Evolutionary conservation across 805 yeast species (phyloP).

Genomic region (Clavispora santaluciae): DNA sequence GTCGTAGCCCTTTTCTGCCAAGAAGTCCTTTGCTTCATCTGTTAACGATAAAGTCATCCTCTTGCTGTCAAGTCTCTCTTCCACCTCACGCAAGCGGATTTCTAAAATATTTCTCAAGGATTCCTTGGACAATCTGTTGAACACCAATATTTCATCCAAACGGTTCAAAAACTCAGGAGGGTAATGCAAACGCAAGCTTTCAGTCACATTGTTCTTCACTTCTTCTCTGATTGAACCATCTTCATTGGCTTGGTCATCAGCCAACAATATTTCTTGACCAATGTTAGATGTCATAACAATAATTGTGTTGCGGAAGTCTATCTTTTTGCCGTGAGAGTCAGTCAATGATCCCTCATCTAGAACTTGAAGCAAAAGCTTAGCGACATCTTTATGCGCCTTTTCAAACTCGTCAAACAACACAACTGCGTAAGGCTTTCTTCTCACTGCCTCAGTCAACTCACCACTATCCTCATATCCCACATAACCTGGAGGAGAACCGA

Average conservation of each 20-base stretch:
- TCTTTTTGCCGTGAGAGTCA: slow-evolving; percentile 90
- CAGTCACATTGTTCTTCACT: slow-evolving; percentile 56
- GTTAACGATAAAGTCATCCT: slow-evolving; percentile 58
- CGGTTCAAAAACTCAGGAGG: slow-evolving; percentile 96
- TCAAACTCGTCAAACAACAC: slow-evolving; percentile 94
- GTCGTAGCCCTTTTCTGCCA: slow-evolving; percentile 85
- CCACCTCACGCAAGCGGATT: slow-evolving; percentile 76
- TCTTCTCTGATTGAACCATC: slow-evolving; percentile 53
- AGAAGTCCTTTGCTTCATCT: slow-evolving; percentile 67
- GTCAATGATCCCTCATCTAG: slow-evolving; percentile 93
- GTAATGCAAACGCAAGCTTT: slow-evolving; percentile 64
- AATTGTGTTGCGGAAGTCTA: slow-evolving; percentile 91
- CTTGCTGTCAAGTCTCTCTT: slow-evolving; percentile 71
- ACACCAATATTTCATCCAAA: slow-evolving; percentile 88
- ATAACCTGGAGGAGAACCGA: slow-evolving; percentile 98
- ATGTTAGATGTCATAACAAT: slow-evolving; percentile 96
- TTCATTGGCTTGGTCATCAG: slow-evolving; percentile 55
- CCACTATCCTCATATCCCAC: slow-evolving; percentile 96
- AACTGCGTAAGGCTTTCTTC: slow-evolving; percentile 92
- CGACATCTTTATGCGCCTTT: slow-evolving; percentile 94
- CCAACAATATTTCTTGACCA: slow-evolving; percentile 83
- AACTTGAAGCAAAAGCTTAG: slow-evolving; percentile 85
- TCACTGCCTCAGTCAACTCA: slow-evolving; percentile 91
- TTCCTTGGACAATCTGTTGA: slow-evolving; percentile 77
- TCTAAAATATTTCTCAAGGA: slow-evolving; percentile 80